Evolutionary conservation across 805 yeast species (phyloP).

Genomic region (Cyberlindnera misumaiensis): DNA sequence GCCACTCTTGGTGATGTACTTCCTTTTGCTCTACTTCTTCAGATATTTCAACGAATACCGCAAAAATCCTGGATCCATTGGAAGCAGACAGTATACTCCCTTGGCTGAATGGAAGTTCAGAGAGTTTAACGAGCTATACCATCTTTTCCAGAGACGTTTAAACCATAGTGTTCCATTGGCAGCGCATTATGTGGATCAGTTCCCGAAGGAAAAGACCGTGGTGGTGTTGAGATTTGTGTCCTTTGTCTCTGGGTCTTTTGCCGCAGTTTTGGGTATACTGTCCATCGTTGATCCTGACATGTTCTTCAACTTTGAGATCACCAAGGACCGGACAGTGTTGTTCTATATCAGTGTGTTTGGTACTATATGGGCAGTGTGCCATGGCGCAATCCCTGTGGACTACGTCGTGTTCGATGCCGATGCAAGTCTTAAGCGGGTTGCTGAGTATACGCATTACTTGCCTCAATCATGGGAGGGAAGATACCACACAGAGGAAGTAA

Average conservation of each 20-base stretch:
- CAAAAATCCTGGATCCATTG: conserved; percentile 76
- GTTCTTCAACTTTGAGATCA: conserved; percentile 82
- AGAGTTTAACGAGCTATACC: conserved; percentile 90
- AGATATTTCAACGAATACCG: conserved; percentile 90
- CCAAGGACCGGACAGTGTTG: conserved; percentile 71
- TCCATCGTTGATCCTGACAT: conserved; percentile 83
- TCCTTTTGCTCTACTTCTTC: conserved; percentile 77
- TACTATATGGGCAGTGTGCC: conserved; percentile 77
- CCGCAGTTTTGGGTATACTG: conserved; percentile 76
- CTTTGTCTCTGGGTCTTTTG: conserved; percentile 81
- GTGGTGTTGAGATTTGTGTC: conserved; percentile 52
- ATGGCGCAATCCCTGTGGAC: conserved; percentile 60
- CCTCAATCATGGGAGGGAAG: conserved; percentile 84
- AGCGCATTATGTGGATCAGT: conserved; percentile 77
- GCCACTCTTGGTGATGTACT: conserved; percentile 81
- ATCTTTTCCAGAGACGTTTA: conserved; percentile 74
- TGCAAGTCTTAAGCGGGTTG: conserved; percentile 68
- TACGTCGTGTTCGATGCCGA: conserved; percentile 88
- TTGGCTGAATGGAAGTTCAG: conserved; percentile 92
- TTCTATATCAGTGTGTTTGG: conserved; percentile 89
- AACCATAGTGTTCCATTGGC: conserved; percentile 77
- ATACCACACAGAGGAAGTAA: conserved; percentile 79
- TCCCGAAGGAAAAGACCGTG: conserved; percentile 73
- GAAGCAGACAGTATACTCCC: conserved; percentile 86
- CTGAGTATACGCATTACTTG: conserved; percentile 83